A percentile compares a stretch with the other conserved stretches of the same genome.
Conservation (phyloP, 805 yeast species). For the Candida awuae region DNA sequence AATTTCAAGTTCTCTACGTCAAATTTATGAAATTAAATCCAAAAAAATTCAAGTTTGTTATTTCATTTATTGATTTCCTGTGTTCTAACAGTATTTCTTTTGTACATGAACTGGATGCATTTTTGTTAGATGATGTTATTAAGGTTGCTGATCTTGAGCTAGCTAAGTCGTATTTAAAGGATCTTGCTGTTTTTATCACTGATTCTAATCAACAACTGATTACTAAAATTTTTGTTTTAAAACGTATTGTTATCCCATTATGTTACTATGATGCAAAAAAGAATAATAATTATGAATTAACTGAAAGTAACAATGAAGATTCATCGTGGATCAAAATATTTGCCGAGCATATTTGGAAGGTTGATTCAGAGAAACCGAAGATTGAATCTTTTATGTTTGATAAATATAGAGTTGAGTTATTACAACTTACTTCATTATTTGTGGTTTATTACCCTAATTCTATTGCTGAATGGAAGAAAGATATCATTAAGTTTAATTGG, state of each 20-base stretch:
- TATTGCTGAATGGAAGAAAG: slow-evolving; percentile 60
- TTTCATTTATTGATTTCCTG: slow-evolving; percentile 36
- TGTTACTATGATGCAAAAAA: slow-evolving; percentile 53
- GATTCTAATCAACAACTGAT: slow-evolving; percentile 37
- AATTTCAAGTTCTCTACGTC: slow-evolving; percentile 46
- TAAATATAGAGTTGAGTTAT: slow-evolving; percentile 61
- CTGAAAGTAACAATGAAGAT: slow-evolving; percentile 16
- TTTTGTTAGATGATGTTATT: slow-evolving; percentile 49
- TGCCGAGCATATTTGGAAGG: slow-evolving; percentile 65
- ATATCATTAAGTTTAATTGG: slow-evolving; percentile 92
- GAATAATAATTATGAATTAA: slow-evolving; percentile 22
- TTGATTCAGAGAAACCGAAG: slow-evolving; percentile 43
- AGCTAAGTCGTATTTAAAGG: slow-evolving; percentile 44
- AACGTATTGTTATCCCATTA: slow-evolving; percentile 56
- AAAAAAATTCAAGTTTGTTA: slow-evolving; percentile 25
- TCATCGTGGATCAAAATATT: slow-evolving; percentile 61
- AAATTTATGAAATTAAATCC: slow-evolving; percentile 15
- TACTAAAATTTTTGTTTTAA: slow-evolving; percentile 55
- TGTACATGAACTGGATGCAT: slow-evolving; percentile 45
- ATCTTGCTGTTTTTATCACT: slow-evolving; percentile 43
- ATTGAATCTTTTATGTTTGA: slow-evolving; percentile 66
- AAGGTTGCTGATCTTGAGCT: slow-evolving; percentile 37
- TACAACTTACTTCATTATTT: slow-evolving; percentile 73
- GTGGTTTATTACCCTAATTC: slow-evolving; percentile 58
- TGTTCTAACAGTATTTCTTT: slow-evolving; percentile 39